Evolutionary conservation across 1,284 basidiomycete species (phyloP), one percentile per base, ranked within the genome.

Genomic region (Microbotryum scabiosae): DNA sequence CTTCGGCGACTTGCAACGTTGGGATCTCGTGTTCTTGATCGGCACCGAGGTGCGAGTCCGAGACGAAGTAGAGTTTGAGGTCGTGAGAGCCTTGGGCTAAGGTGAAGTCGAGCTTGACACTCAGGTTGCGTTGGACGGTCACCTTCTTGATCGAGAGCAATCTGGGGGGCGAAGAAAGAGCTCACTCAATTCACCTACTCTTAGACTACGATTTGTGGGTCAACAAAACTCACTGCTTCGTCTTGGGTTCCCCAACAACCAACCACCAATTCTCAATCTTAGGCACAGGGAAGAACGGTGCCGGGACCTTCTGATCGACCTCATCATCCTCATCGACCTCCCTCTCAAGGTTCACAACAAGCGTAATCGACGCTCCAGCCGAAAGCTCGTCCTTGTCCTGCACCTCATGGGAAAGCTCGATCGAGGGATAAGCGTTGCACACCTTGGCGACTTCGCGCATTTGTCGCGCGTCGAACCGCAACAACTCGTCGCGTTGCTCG

Each of bases 261-360:
- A 97, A 79, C 93, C 93, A 98, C 92, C 93, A 98, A 72, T 92
- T 91, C 59, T 88, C 85, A 75, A 93, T 83, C 80, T 97, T 97
- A 74, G 85, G 85, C 59, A 78, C 78, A 0, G 94, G 93, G 79
- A 89, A 99, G 78, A 87, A 91, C 0, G 92, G 90, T 1, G 91
- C 91, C 26, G 96, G 82, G 21, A 93, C 93, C 8, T 80, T 80
- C 74, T 90, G 86, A 67, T 88, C 85, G 61, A 82, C 80, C 54
- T 81, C 80, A n/a, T 81, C 80, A 5, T 84, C 83, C 61, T 87
- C 87, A 64, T 93, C 90, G 2, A 82, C 84, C 61, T 96, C 92
- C 46, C 87, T 84, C 48, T 86, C 82, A 9, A 98, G 83, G 0
- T 81, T 78, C 50, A 97, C 87, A 62, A 85, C 82, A 55, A 99